phyloP scores from a whole-genome alignment of 306 rosid genomes.

The Malus sylvestris region DNA sequence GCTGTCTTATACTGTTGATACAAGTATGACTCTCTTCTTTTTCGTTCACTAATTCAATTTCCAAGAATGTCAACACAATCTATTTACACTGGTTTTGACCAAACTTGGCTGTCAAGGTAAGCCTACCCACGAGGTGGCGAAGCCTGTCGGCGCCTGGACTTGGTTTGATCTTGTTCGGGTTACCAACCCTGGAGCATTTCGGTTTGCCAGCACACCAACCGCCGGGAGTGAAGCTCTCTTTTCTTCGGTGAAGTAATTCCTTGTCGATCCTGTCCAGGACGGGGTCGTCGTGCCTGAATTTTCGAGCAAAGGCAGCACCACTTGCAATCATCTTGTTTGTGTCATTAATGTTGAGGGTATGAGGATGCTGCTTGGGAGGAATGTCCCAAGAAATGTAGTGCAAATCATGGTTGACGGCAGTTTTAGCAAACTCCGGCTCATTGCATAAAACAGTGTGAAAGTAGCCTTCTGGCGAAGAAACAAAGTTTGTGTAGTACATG shows the following conservation, averaged over 20 bases:
- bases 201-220: slow-evolving; percentile 89
- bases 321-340: slow-evolving; percentile 64
- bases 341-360: slow-evolving; percentile 60
- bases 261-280: slow-evolving; percentile 60
- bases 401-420: slow-evolving; percentile 65
- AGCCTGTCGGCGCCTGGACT: slow-evolving; percentile 66
- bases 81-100: slow-evolving; percentile 67
- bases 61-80: slow-evolving; percentile 22
- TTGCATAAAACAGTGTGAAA: slow-evolving; percentile 92
- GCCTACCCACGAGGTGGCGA: slow-evolving; percentile 33
- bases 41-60: not conserved
- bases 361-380: slow-evolving; percentile 92
- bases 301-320: slow-evolving; percentile 77
- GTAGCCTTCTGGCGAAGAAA: slow-evolving; percentile 96
- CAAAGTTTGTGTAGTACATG: slow-evolving; percentile 85
- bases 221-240: slow-evolving; percentile 59
- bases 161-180: slow-evolving; percentile 58
- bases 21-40: slow-evolving; percentile 3
- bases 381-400: slow-evolving; percentile 84
- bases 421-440: slow-evolving; percentile 59
- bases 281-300: slow-evolving; percentile 49
- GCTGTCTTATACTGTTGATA: slow-evolving; percentile 1
- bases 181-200: slow-evolving; percentile 63
- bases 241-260: slow-evolving; percentile 34
- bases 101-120: slow-evolving; percentile 31